Percentiles rank a stretch among this genome's conserved stretches.
Evolutionary conservation across 805 yeast genomes (phyloP).

Genomic region (Wickerhamiella lipophila): DNA sequence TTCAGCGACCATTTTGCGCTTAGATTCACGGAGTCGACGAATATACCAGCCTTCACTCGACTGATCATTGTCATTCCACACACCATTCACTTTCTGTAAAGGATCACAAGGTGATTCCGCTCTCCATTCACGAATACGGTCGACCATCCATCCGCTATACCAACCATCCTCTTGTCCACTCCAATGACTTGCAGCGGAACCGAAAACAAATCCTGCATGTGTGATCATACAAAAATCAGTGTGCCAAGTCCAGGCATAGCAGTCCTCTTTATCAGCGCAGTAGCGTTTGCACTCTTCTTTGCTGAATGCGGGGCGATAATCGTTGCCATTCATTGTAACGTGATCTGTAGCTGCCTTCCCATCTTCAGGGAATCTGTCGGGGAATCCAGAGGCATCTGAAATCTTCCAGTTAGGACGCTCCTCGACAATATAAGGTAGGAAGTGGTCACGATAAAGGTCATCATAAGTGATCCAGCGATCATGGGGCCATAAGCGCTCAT

Average conservation of each 20-base stretch:
- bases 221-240: slow-evolving; percentile 14
- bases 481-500: slow-evolving; percentile 21
- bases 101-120: slow-evolving; percentile 8
- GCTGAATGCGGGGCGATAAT: neutral
- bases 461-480: slow-evolving; percentile 19
- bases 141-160: slow-evolving; percentile 25
- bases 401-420: slow-evolving; percentile 23
- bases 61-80: slow-evolving; percentile 13
- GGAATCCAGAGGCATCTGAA: slow-evolving; percentile 9
- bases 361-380: neutral
- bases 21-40: slow-evolving; percentile 10
- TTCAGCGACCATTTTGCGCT: neutral
- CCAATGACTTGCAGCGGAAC: slow-evolving; percentile 15
- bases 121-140: slow-evolving; percentile 23
- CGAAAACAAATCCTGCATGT: slow-evolving; percentile 14
- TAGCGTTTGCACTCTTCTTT: slow-evolving; percentile 11
- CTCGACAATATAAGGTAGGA: slow-evolving; percentile 23
- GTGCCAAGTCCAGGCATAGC: slow-evolving; percentile 18
- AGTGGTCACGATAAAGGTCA: slow-evolving; percentile 27
- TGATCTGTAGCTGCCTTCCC: neutral
- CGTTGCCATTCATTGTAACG: neutral
- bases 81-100: neutral
- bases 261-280: slow-evolving; percentile 16
- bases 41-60: slow-evolving; percentile 21
- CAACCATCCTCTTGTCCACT: slow-evolving; percentile 13